phyloP scores from a whole-genome alignment of 495 filamentous ascomycete species.

The Penicillium chermesinum region DNA sequence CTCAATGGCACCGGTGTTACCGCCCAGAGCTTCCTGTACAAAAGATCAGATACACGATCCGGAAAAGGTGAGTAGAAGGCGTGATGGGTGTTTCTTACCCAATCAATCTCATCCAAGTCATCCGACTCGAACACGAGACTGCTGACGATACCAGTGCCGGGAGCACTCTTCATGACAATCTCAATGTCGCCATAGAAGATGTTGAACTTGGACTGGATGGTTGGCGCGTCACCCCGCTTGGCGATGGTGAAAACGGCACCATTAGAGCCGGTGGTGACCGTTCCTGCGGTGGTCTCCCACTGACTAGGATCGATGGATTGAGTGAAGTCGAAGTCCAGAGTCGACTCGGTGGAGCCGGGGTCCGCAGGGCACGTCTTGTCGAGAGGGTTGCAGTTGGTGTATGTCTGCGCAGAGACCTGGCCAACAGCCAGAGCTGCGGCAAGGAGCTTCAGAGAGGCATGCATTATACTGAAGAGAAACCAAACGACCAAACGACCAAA shows the following conservation, averaged over 20 bases:
- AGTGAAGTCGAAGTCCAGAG: conserved; percentile 8
- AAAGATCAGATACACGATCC: no score
- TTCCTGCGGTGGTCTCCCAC: conserved; percentile 61
- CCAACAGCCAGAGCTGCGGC: conserved; percentile 35
- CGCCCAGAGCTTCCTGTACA: conserved; percentile 56
- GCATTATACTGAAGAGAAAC: conserved; percentile 19
- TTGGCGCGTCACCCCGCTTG: conserved; percentile 68
- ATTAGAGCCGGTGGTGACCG: conserved; percentile 42
- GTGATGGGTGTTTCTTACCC: conserved; percentile 51
- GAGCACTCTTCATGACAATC: conserved; percentile 66
- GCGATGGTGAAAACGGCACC: conserved; percentile 68
- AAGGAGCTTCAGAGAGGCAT: conserved; percentile 30
- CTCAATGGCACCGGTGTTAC: conserved; percentile 62
- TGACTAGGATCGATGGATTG: conserved; percentile 1
- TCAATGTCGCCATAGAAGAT: conserved; percentile 43
- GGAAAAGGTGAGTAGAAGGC: neutral
- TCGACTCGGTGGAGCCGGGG: conserved; percentile 10
- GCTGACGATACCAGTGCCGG: conserved; percentile 70
- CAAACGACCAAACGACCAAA: neutral
- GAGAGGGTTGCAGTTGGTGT: conserved; percentile 39
- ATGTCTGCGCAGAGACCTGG: conserved; percentile 42
- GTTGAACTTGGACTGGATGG: conserved; percentile 43
- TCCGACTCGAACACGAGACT: conserved; percentile 84
- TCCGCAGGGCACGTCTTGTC: conserved; percentile 22
- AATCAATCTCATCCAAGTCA: conserved; percentile 93